phyloP scores from a whole-genome alignment of 306 rosid genomes.

The Acacia acuminata region DNA sequence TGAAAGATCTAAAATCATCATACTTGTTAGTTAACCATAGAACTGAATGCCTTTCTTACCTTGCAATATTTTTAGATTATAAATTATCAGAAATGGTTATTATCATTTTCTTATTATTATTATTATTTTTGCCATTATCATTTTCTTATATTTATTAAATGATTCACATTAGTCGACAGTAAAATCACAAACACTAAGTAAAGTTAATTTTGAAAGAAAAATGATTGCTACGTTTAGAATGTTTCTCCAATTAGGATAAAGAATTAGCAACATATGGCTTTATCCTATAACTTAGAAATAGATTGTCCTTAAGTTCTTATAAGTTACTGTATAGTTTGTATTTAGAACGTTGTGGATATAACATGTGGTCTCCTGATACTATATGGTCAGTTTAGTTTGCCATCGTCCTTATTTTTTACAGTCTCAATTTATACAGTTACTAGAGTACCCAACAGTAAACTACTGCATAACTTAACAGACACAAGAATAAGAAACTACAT shows the following conservation, averaged over 20 bases:
- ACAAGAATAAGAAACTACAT: neutral
- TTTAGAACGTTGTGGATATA: neutral
- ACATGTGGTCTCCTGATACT: neutral
- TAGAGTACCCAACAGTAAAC: neutral
- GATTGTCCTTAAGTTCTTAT: neutral
- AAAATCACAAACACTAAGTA: neutral
- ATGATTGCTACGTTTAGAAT: neutral
- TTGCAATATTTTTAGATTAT: conserved; percentile 1
- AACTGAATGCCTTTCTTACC: neutral
- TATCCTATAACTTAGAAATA: neutral
- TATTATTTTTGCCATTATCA: too few species aligned
- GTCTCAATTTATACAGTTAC: neutral
- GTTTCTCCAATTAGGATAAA: neutral
- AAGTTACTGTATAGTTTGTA: neutral
- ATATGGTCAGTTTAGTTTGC: neutral
- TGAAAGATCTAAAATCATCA: conserved; percentile 10
- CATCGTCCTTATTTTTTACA: neutral
- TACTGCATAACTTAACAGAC: neutral
- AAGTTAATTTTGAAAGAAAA: neutral
- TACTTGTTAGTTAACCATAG: neutral
- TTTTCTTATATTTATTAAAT: neutral
- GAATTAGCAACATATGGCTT: neutral
- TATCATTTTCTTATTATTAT: too few species aligned
- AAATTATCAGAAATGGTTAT: conserved; percentile 5
- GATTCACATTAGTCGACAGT: neutral